Conservation (phyloP, 345 rosid species). For the Kandelia obovata region DNA sequence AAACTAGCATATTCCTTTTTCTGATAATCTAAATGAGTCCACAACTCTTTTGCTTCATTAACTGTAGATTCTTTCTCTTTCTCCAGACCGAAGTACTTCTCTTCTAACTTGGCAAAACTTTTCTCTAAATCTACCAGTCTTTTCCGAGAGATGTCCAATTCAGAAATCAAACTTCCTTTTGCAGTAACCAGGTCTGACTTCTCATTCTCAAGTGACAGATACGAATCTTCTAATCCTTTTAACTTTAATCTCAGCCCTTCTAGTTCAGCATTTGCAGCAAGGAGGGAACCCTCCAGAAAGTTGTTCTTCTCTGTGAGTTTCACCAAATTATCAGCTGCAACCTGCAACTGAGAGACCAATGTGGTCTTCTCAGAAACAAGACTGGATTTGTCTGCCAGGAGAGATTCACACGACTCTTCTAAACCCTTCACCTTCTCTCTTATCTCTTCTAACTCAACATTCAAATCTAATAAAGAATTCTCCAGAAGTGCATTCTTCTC, state of each 20-base stretch:
- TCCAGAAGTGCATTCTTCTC: constrained; percentile 77
- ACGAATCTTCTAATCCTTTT: constrained; percentile 61
- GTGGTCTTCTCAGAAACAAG: constrained; percentile 62
- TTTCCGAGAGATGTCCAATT: constrained; percentile 46
- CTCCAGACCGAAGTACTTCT: constrained; percentile 43
- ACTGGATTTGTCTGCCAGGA: constrained; percentile 56
- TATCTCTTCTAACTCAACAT: constrained; percentile 70
- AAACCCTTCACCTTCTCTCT: constrained; percentile 58
- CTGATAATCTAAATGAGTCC: constrained; percentile 43
- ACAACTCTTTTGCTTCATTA: constrained; percentile 51
- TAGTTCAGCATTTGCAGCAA: constrained; percentile 71
- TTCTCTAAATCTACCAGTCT: constrained; percentile 52
- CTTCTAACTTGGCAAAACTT: constrained; percentile 44
- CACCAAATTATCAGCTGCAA: constrained; percentile 44
- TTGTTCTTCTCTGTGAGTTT: constrained; percentile 60
- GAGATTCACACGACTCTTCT: constrained; percentile 64
- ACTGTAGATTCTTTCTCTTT: constrained; percentile 54
- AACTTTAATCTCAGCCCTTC: constrained; percentile 49
- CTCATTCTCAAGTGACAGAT: constrained; percentile 52
- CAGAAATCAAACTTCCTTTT: constrained; percentile 52
- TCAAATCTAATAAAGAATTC: constrained; percentile 85
- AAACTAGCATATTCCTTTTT: constrained; percentile 51
- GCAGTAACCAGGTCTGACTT: constrained; percentile 48
- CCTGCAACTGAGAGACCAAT: constrained; percentile 58
- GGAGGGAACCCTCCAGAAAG: constrained; percentile 68